Evolutionary conservation across 73 alveolate genomes (phyloP).

Genomic region (Tetrahymena elliotti): DNA sequence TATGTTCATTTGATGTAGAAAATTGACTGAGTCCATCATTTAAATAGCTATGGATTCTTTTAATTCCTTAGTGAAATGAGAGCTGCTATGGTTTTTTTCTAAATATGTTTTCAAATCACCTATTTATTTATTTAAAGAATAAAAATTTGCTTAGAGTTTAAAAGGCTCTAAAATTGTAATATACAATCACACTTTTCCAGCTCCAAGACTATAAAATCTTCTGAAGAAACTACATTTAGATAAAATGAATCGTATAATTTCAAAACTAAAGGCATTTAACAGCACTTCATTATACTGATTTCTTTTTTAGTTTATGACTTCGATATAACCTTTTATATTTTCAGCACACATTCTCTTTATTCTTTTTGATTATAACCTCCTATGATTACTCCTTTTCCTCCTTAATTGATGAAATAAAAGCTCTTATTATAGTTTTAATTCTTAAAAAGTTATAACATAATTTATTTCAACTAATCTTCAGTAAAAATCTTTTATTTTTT

Average conservation of each 20-base stretch:
- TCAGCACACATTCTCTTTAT: neutral
- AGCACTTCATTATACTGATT: neutral
- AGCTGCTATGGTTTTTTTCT: neutral
- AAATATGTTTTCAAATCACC: neutral
- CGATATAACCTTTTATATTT: neutral
- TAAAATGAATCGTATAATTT: neutral
- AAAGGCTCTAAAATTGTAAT: too few relatives aligned
- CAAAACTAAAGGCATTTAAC: neutral
- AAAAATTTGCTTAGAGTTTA: too few relatives aligned
- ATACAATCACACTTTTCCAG: neutral
- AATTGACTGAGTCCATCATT: neutral
- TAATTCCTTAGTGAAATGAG: neutral
- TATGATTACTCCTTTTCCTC: neutral
- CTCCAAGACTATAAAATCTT: neutral
- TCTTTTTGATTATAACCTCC: neutral
- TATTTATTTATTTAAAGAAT: too few relatives aligned
- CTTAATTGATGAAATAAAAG: neutral
- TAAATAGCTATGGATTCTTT: neutral
- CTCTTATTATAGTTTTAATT: neutral
- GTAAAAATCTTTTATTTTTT: neutral
- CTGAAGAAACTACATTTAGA: neutral
- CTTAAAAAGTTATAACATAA: neutral
- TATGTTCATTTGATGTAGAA: neutral
- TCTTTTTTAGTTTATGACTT: neutral
- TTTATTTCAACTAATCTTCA: neutral